Evolutionary conservation across 805 yeast genomes (phyloP).

Genomic region (Diddensiella caesifluorescens): DNA sequence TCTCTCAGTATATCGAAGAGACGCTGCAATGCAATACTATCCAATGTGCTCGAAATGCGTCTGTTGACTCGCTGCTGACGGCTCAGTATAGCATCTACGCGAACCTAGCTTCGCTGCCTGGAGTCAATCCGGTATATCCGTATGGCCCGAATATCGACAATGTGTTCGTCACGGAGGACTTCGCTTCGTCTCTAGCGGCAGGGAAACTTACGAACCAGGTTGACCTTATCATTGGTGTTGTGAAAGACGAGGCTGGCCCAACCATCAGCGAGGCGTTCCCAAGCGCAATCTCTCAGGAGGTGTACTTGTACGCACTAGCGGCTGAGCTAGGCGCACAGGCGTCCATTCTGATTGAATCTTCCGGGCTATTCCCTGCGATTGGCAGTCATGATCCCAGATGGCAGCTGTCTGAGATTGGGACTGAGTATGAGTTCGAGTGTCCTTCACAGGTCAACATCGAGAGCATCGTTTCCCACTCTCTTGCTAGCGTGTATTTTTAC

Average conservation of each 20-base stretch:
- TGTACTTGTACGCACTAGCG: conserved; percentile 10
- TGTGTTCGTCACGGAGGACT: conserved; percentile 16
- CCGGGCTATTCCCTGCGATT: conserved; percentile 9
- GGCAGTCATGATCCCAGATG: not conserved
- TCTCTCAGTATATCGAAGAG: conserved; percentile 4
- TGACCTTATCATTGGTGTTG: conserved; percentile 25
- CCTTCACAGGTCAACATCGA: conserved; percentile 20
- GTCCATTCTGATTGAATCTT: conserved; percentile 7
- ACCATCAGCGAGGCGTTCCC: conserved; percentile 17
- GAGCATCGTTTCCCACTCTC: not conserved
- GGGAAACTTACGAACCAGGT: conserved; percentile 21
- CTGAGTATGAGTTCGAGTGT: conserved; percentile 25
- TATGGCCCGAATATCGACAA: conserved; percentile 28
- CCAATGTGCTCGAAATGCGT: conserved; percentile 10
- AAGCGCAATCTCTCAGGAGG: conserved; percentile 2
- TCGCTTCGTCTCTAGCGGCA: conserved; percentile 9
- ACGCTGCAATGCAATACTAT: conserved; percentile 10
- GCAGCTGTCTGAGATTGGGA: conserved; percentile 15
- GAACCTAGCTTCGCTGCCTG: conserved; percentile 1
- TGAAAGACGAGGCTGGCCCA: conserved; percentile 24
- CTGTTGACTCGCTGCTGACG: conserved; percentile 11
- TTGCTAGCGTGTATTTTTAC: conserved; percentile 21
- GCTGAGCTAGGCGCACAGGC: conserved; percentile 9
- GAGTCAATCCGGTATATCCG: conserved; percentile 20
- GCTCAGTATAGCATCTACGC: conserved; percentile 9